phyloP scores from a whole-genome alignment of 2,329 filamentous ascomycete genomes.

The Diaporthe citriasiana region DNA sequence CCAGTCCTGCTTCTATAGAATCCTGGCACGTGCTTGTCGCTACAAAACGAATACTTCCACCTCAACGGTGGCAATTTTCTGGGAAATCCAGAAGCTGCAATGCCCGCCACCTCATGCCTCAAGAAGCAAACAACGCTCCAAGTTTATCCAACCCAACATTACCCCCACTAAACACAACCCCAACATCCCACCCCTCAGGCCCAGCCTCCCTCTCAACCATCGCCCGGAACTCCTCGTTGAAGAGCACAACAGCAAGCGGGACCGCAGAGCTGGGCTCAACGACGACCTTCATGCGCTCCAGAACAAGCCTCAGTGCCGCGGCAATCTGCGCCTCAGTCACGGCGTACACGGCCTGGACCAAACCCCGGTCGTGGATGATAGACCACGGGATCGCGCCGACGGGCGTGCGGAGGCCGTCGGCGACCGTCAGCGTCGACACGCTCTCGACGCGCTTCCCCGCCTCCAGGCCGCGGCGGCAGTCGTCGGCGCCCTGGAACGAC shows the following conservation, averaged over 20 bases:
- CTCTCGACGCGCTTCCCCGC: slow-evolving; percentile 72
- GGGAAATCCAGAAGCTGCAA: not conserved
- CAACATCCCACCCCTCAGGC: slow-evolving; percentile 79
- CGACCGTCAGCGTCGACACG: slow-evolving; percentile 85
- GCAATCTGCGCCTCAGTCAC: slow-evolving; percentile 88
- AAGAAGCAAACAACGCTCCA: slow-evolving; percentile 62
- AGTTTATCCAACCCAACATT: slow-evolving; percentile 70
- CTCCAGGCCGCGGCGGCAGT: slow-evolving; percentile 79
- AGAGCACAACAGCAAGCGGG: slow-evolving; percentile 85
- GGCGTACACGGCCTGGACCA: slow-evolving; percentile 78
- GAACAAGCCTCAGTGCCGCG: slow-evolving; percentile 79
- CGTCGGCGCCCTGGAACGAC: slow-evolving; percentile 84
- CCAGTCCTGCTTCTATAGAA: too few species aligned
- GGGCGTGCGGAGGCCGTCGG: slow-evolving; percentile 89
- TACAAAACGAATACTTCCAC: not conserved
- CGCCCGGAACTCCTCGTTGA: slow-evolving; percentile 84
- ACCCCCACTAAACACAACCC: slow-evolving; percentile 72
- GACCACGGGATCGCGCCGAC: slow-evolving; percentile 83
- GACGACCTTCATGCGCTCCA: slow-evolving; percentile 91
- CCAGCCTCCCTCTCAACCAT: slow-evolving; percentile 80
- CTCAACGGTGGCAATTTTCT: not conserved
- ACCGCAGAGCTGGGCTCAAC: slow-evolving; percentile 92
- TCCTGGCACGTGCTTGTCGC: not conserved
- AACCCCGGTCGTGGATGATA: slow-evolving; percentile 78
- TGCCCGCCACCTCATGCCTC: not conserved